Base-by-base conservation (phyloP, 768 basidiomycete genomes). In the Boletus sp. region DNA sequence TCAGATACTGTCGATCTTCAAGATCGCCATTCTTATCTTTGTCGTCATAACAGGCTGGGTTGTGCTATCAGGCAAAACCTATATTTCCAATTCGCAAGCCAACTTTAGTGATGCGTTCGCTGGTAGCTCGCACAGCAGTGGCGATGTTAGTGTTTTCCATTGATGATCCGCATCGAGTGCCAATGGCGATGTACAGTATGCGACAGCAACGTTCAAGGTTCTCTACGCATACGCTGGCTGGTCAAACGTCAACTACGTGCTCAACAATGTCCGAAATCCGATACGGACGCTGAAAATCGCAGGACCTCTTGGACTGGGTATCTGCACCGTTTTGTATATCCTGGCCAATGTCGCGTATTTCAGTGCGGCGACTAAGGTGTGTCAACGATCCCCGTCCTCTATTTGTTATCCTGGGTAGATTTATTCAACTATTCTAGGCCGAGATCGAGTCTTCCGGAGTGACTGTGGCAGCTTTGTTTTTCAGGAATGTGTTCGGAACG, bases 281-380 rank as follows among this genome's bases (percentile, higher is more conserved):
- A 76, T 84, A 4, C 77, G 81, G 35, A 86, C 84, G 7, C 77
- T 86, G 50, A 83, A 82, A 66, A 82, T 85, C 37, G 83, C 84
- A 0, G 84, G 80, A 2, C 83, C 83, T 0, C 78, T 85, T n/a
- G 83, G 83, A 1, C 68, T 85, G 9, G 74, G 78, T 7, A 80
- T 84, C 32, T 83, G 82, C 30, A 76, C 82, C 0, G 63, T 73
- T 2, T 66, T 85, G 2, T 85, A 86, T 54, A 56, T 85, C 10
- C 69, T 85, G 5, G 82, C 82, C 3, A 84, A 85, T 49, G 71
- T 85, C 2, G 79, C 84, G 4, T 84, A 84, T 61, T 84, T 84
- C 44, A 76, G 82, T 11, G 71, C 66, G 9, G 59, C 66, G 0
- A 69, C 59, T 14, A 69, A 71, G 60, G 70, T 66, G 5, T 5